Conservation (phyloP, 129 eudicot genomes). For the Tanacetum coccineum region DNA sequence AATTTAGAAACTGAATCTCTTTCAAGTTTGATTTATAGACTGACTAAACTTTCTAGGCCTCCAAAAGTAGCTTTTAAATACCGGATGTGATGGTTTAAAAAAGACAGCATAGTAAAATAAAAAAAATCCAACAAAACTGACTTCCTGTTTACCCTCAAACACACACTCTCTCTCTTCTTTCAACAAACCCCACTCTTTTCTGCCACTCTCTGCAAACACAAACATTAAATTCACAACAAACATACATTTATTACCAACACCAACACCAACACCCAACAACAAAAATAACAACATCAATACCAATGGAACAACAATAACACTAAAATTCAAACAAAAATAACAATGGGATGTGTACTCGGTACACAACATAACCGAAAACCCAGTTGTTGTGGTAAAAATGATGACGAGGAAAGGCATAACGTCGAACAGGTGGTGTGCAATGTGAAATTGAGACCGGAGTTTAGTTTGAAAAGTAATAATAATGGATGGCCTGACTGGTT, state of each 20-base stretch:
- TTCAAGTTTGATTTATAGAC: too few relatives aligned
- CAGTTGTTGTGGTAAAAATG: not conserved
- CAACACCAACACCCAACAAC: slow-evolving; percentile 22
- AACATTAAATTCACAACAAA: slow-evolving; percentile 12
- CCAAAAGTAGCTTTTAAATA: not conserved
- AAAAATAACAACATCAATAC: not conserved
- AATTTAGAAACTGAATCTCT: too few relatives aligned
- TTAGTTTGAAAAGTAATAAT: slow-evolving; percentile 19
- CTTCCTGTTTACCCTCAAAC: slow-evolving; percentile 8
- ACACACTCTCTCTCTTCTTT: not conserved
- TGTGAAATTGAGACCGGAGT: slow-evolving; percentile 27
- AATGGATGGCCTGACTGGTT: slow-evolving; percentile 82
- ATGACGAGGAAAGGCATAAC: slow-evolving; percentile 20
- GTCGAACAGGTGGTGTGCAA: slow-evolving; percentile 16
- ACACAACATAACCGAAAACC: slow-evolving; percentile 28
- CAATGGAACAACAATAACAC: slow-evolving; percentile 17
- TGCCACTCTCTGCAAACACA: slow-evolving; percentile 16
- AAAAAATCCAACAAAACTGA: slow-evolving; percentile 16
- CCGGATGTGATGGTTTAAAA: not conserved
- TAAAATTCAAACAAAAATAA: not conserved
- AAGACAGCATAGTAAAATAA: not conserved
- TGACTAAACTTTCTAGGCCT: too few relatives aligned
- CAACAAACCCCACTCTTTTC: slow-evolving; percentile 13
- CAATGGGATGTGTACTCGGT: slow-evolving; percentile 52
- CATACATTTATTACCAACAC: slow-evolving; percentile 20